Percentiles rank a stretch among this genome's conserved stretches.
Conservation (phyloP, 352 stramenopile genomes). For the Globisporangium paroecandrum region DNA sequence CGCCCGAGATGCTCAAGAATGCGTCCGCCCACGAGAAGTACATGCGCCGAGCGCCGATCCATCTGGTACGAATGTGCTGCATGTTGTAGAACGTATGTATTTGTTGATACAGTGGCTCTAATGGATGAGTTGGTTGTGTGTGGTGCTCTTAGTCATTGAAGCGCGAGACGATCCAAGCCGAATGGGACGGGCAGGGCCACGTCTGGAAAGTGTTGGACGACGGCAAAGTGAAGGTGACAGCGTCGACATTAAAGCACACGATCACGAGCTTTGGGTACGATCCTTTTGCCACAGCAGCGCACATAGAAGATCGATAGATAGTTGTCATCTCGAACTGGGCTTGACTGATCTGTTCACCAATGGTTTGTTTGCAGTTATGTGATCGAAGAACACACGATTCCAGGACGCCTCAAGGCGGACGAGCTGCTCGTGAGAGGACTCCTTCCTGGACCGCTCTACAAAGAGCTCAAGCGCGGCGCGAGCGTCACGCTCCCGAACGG, state of each 20-base stretch:
- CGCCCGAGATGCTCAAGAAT: constrained; percentile 39
- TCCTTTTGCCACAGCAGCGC: not conserved
- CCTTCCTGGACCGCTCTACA: constrained; percentile 87
- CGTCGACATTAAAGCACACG: constrained; percentile 70
- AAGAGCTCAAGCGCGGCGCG: constrained; percentile 85
- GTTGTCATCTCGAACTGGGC: not conserved
- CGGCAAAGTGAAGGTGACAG: constrained; percentile 54
- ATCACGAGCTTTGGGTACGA: constrained; percentile 76
- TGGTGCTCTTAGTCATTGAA: constrained; percentile 24
- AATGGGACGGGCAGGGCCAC: constrained; percentile 50
- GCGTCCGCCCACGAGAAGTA: constrained; percentile 57
- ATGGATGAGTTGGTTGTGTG: constrained; percentile 23
- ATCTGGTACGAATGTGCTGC: constrained; percentile 37
- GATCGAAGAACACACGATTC: constrained; percentile 64
- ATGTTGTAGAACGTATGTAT: not conserved
- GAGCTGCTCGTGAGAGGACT: constrained; percentile 77
- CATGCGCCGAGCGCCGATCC: constrained; percentile 48
- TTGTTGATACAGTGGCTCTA: not conserved
- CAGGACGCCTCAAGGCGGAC: constrained; percentile 86
- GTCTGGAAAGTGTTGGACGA: constrained; percentile 79
- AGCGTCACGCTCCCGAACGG: constrained; percentile 81
- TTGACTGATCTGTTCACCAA: not conserved
- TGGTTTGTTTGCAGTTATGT: constrained; percentile 47
- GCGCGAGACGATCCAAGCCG: constrained; percentile 48
- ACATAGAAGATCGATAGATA: not conserved